These are phyloP conservation scores for Eragrostis nindensis DNA, from an alignment of 176 grass and related monocot genomes.

Conservation along the genomic window DNA sequence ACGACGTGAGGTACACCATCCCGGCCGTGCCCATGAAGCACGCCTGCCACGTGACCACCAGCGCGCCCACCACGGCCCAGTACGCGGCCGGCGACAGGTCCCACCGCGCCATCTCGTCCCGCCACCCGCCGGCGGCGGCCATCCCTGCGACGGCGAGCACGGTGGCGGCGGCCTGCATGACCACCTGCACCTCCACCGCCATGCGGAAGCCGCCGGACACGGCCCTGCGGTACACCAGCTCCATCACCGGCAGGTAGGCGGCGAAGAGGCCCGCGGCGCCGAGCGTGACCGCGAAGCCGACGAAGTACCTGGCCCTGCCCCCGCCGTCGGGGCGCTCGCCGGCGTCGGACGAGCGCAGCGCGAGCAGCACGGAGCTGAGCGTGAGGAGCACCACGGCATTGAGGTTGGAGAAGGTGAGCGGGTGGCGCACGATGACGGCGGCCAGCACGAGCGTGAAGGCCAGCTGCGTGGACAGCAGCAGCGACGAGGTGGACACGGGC, in stretches of 20 bases:
- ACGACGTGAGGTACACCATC: slow-evolving; percentile 88
- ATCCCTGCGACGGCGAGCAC: slow-evolving; percentile 68
- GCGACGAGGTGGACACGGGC: slow-evolving; percentile 89
- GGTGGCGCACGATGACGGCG: slow-evolving; percentile 77
- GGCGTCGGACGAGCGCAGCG: slow-evolving; percentile 55
- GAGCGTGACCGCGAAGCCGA: slow-evolving; percentile 72
- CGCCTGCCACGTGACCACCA: slow-evolving; percentile 80
- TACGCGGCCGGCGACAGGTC: slow-evolving; percentile 58
- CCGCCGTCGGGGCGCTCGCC: slow-evolving; percentile 56
- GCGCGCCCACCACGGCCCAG: slow-evolving; percentile 60
- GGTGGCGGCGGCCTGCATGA: slow-evolving; percentile 87
- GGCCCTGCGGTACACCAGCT: slow-evolving; percentile 71
- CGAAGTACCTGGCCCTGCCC: slow-evolving; percentile 50
- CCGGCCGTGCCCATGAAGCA: slow-evolving; percentile 93
- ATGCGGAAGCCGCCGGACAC: slow-evolving; percentile 60
- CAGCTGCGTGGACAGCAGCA: slow-evolving; percentile 90
- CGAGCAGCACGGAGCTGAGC: slow-evolving; percentile 76
- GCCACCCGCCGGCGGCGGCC: slow-evolving; percentile 39
- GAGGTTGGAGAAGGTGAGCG: slow-evolving; percentile 80
- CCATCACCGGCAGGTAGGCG: slow-evolving; percentile 82
- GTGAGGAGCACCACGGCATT: slow-evolving; percentile 90
- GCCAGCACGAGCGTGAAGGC: slow-evolving; percentile 85
- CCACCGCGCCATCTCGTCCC: slow-evolving; percentile 53
- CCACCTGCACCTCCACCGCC: slow-evolving; percentile 88
- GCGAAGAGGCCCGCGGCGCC: slow-evolving; percentile 88